A percentile compares a stretch with the other conserved stretches of the same genome.
Conservation (phyloP, 306 rosid species). For the Prinsepia uniflora region DNA sequence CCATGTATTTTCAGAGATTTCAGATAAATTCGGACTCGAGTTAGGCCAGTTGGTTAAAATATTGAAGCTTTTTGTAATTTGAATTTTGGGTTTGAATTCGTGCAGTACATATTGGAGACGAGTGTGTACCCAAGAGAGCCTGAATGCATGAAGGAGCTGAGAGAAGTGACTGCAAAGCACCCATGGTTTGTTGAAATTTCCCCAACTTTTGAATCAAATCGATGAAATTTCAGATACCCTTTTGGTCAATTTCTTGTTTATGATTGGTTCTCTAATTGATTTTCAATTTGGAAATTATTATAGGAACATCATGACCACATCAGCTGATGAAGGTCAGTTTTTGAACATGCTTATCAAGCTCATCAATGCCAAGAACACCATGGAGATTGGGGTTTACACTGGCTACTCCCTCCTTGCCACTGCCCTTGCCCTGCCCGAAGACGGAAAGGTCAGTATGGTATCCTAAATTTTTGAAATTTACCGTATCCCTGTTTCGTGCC, state of each 20-base stretch:
- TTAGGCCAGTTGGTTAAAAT: no score
- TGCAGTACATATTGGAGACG: conserved; percentile 76
- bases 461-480: no score
- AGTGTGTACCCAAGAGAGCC: conserved; percentile 92
- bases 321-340: conserved; percentile 93
- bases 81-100: conserved; percentile 10
- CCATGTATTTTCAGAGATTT: no score
- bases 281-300: conserved; percentile 2
- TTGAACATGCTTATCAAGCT: conserved; percentile 85
- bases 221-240: background rate
- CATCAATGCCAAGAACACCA: conserved; percentile 88
- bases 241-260: background rate
- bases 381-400: conserved; percentile 95
- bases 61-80: background rate
- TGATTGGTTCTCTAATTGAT: background rate
- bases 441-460: conserved; percentile 58
- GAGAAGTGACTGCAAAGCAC: conserved; percentile 88
- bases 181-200: conserved; percentile 47
- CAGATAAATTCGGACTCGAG: no score
- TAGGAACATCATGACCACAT: conserved; percentile 92
- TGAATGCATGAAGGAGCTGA: conserved; percentile 86
- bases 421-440: conserved; percentile 87
- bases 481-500: no score
- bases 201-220: background rate
- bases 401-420: conserved; percentile 95